phyloP scores from a whole-genome alignment of 2,329 filamentous ascomycete species.

The Stachybotrys chlorohalonatus region DNA sequence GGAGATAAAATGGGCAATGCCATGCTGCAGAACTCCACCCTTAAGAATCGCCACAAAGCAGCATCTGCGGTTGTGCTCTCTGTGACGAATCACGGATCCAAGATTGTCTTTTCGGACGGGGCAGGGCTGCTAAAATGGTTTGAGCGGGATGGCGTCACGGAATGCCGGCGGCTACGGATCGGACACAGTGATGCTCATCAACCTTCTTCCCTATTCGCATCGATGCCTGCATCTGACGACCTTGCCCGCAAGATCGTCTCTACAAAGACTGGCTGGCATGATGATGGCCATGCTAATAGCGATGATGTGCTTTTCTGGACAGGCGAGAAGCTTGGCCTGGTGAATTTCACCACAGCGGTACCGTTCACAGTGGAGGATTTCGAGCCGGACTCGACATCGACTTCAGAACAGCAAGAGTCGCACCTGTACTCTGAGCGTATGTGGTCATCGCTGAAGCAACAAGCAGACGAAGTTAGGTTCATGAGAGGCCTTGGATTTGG shows the following conservation, averaged over 20 bases:
- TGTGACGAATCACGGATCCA: constrained; percentile 70
- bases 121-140: constrained; percentile 84
- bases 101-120: constrained; percentile 75
- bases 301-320: constrained; percentile 82
- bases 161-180: constrained; percentile 45
- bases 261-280: constrained; percentile 30
- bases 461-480: constrained; percentile 72
- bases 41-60: constrained; percentile 77
- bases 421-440: constrained; percentile 59
- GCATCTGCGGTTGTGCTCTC: constrained; percentile 74
- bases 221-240: constrained; percentile 51
- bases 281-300: constrained; percentile 30
- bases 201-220: constrained; percentile 40
- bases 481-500: constrained; percentile 50
- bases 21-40: constrained; percentile 35
- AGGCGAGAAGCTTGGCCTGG: constrained; percentile 69
- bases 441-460: constrained; percentile 63
- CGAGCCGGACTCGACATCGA: constrained; percentile 35
- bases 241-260: constrained; percentile 74
- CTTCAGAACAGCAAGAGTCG: constrained; percentile 42
- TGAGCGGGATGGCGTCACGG: constrained; percentile 68
- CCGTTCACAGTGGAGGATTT: constrained; percentile 43
- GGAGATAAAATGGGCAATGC: constrained; percentile 15
- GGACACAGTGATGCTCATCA: constrained; percentile 42
- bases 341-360: constrained; percentile 50